Base-by-base conservation (phyloP, 352 stramenopile species). In the Globisporangium okanoganense region DNA sequence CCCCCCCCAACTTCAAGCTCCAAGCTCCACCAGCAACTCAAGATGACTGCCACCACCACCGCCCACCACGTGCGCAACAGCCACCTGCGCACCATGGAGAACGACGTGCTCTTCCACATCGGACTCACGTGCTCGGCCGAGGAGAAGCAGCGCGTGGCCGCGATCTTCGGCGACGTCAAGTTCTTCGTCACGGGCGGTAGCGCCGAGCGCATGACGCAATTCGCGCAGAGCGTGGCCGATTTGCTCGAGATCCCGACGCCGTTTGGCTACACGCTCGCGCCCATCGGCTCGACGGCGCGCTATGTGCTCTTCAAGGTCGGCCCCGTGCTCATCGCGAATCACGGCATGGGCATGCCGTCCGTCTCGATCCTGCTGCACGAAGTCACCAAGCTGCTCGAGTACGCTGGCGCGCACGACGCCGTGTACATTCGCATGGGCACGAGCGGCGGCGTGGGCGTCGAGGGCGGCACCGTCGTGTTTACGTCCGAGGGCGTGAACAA, bases 241-340 rank as follows among this genome's bases (percentile, higher is more conserved):
- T 64, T 66, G 56, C 69, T 94, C 5, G 58, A 63, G 29, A 80
- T 90, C 58, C 55, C 75, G 53, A 73, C 79, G 20, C 83, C 83
- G 22, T 90, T 84, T 40, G 83, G 83, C 50, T 90, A 90, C 60
- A 40, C 67, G 52, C 67, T 90, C 24, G 49, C 70, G 56, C 77
- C 80, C 12, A 88, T 92, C 27, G 79, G 85, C 47, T 85, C 69
- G 43, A 94, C 82, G 25, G 67, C 79, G 20, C 83, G 85, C 51
- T 94, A 92, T 68, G 76, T 77, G 55, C 56, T 91, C 24, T 94
- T 79, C 79, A 94, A 94, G 69, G 85, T 92, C 35, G 85, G 82
- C 8, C 78, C 81, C 2, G 81, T 92, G 66, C 72, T 94, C 18
- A 73, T 92, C 44, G 82, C 78, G 51, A 93, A 88, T 69, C 85